Conservation (phyloP, 2,329 filamentous ascomycete genomes). For the Curvularia verruculosa region DNA sequence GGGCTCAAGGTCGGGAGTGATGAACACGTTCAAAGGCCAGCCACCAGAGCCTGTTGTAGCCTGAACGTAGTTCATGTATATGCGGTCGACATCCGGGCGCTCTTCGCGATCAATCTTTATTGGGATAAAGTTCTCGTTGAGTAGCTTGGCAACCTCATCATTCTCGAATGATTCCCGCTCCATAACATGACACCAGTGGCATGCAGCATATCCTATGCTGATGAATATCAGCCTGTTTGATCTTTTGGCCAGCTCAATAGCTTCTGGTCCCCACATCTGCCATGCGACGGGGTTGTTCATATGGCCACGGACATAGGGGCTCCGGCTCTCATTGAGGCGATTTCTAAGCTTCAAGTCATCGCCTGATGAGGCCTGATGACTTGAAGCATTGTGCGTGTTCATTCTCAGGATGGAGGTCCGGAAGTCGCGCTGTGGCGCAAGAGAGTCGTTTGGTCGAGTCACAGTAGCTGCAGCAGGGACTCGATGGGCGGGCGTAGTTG, state of each 20-base stretch:
- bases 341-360: conserved; percentile 57
- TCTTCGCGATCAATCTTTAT: conserved; percentile 94
- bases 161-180: conserved; percentile 90
- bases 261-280: conserved; percentile 84
- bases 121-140: conserved; percentile 89
- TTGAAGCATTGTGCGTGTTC: conserved; percentile 34
- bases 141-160: conserved; percentile 74
- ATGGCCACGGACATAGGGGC: conserved; percentile 75
- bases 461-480: conserved; percentile 8
- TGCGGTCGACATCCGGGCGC: conserved; percentile 88
- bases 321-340: conserved; percentile 65
- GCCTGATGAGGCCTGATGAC: conserved; percentile 16
- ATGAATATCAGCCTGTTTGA: conserved; percentile 91
- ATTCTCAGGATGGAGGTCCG: conserved; percentile 40
- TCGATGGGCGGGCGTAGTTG: conserved; percentile 10
- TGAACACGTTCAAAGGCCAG: conserved; percentile 96
- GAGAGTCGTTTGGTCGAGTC: conserved; percentile 19
- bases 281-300: conserved; percentile 84
- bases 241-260: conserved; percentile 75
- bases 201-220: conserved; percentile 93
- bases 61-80: conserved; percentile 98
- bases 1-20: conserved; percentile 89
- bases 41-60: conserved; percentile 88
- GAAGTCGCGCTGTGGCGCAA: conserved; percentile 31
- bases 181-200: conserved; percentile 92